These are phyloP conservation scores for Bipolaris victoriae DNA, from an alignment of 2,329 filamentous ascomycete genomes.

Conservation along the genomic window DNA sequence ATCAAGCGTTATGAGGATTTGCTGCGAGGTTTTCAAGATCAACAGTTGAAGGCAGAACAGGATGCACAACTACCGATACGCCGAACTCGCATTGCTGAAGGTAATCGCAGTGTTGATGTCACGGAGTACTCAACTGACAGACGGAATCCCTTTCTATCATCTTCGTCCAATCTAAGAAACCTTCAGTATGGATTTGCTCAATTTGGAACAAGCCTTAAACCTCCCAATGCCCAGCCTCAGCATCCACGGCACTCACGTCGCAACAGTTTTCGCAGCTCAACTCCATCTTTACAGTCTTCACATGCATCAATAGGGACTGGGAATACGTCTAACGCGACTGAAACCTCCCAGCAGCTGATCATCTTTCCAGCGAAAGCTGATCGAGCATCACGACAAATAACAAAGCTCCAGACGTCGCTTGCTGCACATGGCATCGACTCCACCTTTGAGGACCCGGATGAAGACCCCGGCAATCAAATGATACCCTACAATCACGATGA, in stretches of 20 bases:
- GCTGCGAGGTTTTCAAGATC: constrained; percentile 2
- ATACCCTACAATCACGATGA: not conserved
- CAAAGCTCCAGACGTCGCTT: constrained; percentile 1
- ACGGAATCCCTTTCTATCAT: not conserved
- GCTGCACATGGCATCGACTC: constrained; percentile 1
- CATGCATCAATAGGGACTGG: not conserved
- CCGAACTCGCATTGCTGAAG: constrained; percentile 20
- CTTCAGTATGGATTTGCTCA: not conserved
- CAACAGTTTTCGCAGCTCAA: constrained; percentile 3
- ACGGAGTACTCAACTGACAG: constrained; percentile 21
- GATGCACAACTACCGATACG: constrained; percentile 6
- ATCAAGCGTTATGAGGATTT: constrained; percentile 1
- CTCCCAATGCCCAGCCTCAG: not conserved
- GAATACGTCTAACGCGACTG: not conserved
- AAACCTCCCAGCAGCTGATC: constrained; percentile 2
- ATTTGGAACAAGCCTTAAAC: not conserved
- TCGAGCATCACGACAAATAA: not conserved
- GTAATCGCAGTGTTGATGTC: constrained; percentile 27
- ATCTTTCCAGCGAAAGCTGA: constrained; percentile 3
- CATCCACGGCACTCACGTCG: not conserved
- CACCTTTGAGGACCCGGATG: not conserved
- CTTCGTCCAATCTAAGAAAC: not conserved
- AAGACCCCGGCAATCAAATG: not conserved
- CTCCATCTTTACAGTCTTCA: constrained; percentile 2
- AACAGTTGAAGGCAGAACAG: not conserved